Base-by-base conservation (phyloP, 23 red algal species). In the Gracilaria vermiculophylla region DNA sequence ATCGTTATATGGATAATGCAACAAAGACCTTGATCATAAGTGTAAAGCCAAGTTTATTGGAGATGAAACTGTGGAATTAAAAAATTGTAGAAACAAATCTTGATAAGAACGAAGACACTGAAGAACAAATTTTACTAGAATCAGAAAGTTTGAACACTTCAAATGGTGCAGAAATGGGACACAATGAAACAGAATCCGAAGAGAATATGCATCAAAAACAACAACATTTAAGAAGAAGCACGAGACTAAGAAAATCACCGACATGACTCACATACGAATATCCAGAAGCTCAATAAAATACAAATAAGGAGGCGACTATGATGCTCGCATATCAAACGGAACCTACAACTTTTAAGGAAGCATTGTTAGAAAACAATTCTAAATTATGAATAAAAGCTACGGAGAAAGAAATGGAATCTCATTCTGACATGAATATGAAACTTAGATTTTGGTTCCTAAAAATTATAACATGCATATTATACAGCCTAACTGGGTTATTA, bases 221-320 rank as follows among this genome's bases (percentile, higher is more conserved):
- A 66, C 4, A 36, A 5, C 9, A 37, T 17, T 17, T 29, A 35
- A 12, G 61, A 14, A 31, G 61, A 66, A 34, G 14, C 35, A 13
- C 12, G 3, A 49, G 71, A 50, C 6, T 27, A 5, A 21, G 40
- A 21, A 49, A 25, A 49, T 3, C 12, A 25, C 71, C 71, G 50
- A 31, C 15, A 49, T 77, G 71, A 40, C 71, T 77, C 8, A 77
- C 71, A 49, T 77, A 77, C 5, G 71, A 77, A 15, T 6, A 77
- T 77, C 27, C 61, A 36, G 29, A 66, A 36, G 61, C 3, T 12
- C 4, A 66, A 36, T 15, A 66, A 39, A 21, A 66, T 36, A 66
- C 55, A 12, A 19, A 6, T 10, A 29, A 6, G 6, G 55, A 19
- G 7, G 55, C 55, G n/a, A 19, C n/a, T 27, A 60, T 60, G 16